These are phyloP conservation scores for Rhodotorula paludigena DNA, from an alignment of 768 basidiomycete genomes.

Conservation along the genomic window DNA sequence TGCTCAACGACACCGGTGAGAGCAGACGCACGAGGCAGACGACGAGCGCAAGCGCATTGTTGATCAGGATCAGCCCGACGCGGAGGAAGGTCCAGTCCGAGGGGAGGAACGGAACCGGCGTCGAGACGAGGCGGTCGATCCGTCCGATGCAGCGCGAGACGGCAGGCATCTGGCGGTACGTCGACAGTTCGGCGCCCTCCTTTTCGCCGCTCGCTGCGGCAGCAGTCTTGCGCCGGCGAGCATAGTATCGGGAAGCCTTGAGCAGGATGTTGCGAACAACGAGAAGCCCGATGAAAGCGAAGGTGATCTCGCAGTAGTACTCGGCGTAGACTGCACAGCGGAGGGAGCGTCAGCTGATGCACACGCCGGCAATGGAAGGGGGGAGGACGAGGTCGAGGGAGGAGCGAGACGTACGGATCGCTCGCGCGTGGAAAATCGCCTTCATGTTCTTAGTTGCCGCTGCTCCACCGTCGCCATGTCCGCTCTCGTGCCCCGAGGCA, in stretches of 20 bases:
- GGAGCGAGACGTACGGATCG: too few species aligned
- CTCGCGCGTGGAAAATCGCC: not conserved
- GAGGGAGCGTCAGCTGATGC: not conserved
- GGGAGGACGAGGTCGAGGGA: not conserved
- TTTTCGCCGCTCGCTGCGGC: not conserved
- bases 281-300: slow-evolving; percentile 17
- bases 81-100: slow-evolving; percentile 23
- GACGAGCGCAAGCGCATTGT: slow-evolving; percentile 17
- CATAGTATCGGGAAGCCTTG: not conserved
- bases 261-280: slow-evolving; percentile 26
- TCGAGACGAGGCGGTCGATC: slow-evolving; percentile 4
- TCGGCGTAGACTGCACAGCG: slow-evolving; percentile 11
- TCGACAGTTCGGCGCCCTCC: not conserved
- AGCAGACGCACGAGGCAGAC: slow-evolving; percentile 22
- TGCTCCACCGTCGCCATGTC: too few species aligned
- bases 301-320: slow-evolving; percentile 16
- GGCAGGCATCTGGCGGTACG: not conserved
- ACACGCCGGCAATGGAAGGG: too few species aligned
- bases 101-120: not conserved
- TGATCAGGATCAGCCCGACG: slow-evolving; percentile 2
- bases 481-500: too few species aligned
- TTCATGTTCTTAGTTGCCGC: not conserved
- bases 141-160: slow-evolving; percentile 3
- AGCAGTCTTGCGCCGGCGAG: not conserved
- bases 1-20: not conserved